A percentile compares a stretch with the other conserved stretches of the same genome.
phyloP scores from a whole-genome alignment of 352 stramenopile species.

The Thraustochytrium sp. region DNA sequence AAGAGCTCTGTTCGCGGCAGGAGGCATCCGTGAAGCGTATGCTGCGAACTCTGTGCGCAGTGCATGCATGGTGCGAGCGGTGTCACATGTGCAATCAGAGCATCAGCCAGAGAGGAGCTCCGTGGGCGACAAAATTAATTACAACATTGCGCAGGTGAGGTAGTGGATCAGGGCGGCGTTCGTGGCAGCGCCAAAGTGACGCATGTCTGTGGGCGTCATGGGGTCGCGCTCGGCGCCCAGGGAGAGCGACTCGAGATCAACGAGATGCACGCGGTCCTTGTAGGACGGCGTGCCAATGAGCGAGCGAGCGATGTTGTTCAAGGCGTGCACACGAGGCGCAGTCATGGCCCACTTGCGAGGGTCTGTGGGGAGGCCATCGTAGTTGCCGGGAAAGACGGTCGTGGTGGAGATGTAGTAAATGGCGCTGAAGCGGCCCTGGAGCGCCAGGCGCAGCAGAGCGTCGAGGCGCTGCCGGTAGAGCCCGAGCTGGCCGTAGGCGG shows the following conservation, averaged over 20 bases:
- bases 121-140: too few species aligned
- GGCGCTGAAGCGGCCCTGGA: not conserved
- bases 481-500: not conserved
- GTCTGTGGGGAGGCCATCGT: not conserved
- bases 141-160: not conserved
- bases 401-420: conserved; percentile 1
- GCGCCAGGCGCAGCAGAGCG: not conserved
- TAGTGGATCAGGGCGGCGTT: not conserved
- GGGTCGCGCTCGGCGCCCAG: not conserved
- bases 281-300: not conserved
- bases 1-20: too few species aligned
- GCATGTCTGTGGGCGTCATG: not conserved
- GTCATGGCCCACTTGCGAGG: conserved; percentile 5
- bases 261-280: not conserved
- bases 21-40: too few species aligned
- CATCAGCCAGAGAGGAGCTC: too few species aligned
- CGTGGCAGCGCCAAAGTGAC: not conserved
- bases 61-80: too few species aligned
- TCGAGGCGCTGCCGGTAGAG: not conserved
- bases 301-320: not conserved
- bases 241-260: conserved; percentile 4
- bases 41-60: too few species aligned
- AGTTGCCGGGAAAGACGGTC: not conserved
- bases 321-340: not conserved
- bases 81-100: too few species aligned